Evolutionary conservation across 1,139 yeast species (phyloP).

Genomic region (Saccharomycopsis hybrid): DNA sequence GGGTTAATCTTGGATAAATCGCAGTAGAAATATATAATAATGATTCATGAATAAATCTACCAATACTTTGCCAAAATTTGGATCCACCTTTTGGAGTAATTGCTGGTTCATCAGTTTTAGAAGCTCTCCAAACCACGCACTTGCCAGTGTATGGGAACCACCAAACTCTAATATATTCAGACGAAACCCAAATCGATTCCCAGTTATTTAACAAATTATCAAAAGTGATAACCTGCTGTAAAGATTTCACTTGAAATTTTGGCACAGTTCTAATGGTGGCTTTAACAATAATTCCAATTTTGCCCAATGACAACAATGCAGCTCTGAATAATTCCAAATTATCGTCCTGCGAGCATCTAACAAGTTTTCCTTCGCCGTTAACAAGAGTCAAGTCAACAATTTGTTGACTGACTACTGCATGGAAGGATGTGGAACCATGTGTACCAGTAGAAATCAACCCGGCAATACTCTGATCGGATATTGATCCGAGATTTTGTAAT

Average conservation of each 20-base stretch:
- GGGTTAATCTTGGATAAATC: constrained; percentile 68
- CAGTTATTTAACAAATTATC: constrained; percentile 54
- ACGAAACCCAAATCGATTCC: constrained; percentile 76
- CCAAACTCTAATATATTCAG: constrained; percentile 93
- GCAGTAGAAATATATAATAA: constrained; percentile 76
- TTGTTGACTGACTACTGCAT: constrained; percentile 86
- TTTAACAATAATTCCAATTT: constrained; percentile 81
- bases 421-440: constrained; percentile 91
- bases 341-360: constrained; percentile 62
- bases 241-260: constrained; percentile 70
- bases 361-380: constrained; percentile 64
- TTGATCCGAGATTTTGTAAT: constrained; percentile 87
- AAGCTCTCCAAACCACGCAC: constrained; percentile 88
- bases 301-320: constrained; percentile 82
- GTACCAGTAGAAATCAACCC: constrained; percentile 96
- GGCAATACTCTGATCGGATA: constrained; percentile 88
- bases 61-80: constrained; percentile 31
- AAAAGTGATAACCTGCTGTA: constrained; percentile 76
- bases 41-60: constrained; percentile 73
- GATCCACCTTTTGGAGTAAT: neutral
- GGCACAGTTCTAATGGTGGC: constrained; percentile 89
- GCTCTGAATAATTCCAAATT: constrained; percentile 74
- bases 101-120: constrained; percentile 52
- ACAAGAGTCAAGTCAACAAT: constrained; percentile 70
- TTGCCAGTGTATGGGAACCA: constrained; percentile 93